Conservation (phyloP, 768 basidiomycete species). For the Amanita brunnescens region DNA sequence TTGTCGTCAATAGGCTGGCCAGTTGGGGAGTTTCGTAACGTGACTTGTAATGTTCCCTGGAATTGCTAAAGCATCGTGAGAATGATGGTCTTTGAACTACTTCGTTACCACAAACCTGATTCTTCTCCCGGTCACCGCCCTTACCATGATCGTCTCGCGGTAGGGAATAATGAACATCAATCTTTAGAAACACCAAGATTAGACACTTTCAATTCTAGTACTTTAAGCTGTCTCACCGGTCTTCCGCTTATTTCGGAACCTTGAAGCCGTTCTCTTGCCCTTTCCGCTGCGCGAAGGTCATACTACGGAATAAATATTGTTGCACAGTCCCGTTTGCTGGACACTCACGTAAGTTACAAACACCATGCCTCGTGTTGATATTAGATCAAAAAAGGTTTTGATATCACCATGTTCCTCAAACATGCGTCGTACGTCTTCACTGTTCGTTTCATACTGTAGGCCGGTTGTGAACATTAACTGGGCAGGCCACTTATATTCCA, state of each 20-base stretch:
- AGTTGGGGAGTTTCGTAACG: slow-evolving; percentile 60
- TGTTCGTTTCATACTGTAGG: slow-evolving; percentile 79
- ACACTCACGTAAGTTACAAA: slow-evolving; percentile 94
- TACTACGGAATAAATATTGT: slow-evolving; percentile 44
- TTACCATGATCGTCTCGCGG: slow-evolving; percentile 78
- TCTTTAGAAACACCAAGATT: slow-evolving; percentile 38
- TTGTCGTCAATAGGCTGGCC: slow-evolving; percentile 71
- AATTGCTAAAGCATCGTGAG: slow-evolving; percentile 38
- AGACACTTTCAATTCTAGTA: slow-evolving; percentile 14
- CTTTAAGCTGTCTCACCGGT: slow-evolving; percentile 52
- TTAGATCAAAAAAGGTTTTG: slow-evolving; percentile 95
- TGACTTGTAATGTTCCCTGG: slow-evolving; percentile 80
- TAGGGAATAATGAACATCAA: slow-evolving; percentile 96
- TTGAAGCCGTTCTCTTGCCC: slow-evolving; percentile 86
- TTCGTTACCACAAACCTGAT: slow-evolving; percentile 49
- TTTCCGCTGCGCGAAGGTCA: slow-evolving; percentile 88
- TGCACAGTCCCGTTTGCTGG: neutral
- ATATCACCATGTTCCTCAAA: slow-evolving; percentile 96
- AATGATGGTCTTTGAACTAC: neutral
- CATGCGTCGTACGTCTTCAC: slow-evolving; percentile 70
- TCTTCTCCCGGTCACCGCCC: slow-evolving; percentile 67
- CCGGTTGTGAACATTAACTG: slow-evolving; percentile 1
- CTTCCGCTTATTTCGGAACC: slow-evolving; percentile 82
- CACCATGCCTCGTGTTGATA: slow-evolving; percentile 94
- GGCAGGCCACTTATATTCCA: slow-evolving; percentile 9